Evolutionary conservation across 257 asterid species (phyloP), one percentile per base, ranked within the genome.

Genomic region (Anisodus acutangulus): DNA sequence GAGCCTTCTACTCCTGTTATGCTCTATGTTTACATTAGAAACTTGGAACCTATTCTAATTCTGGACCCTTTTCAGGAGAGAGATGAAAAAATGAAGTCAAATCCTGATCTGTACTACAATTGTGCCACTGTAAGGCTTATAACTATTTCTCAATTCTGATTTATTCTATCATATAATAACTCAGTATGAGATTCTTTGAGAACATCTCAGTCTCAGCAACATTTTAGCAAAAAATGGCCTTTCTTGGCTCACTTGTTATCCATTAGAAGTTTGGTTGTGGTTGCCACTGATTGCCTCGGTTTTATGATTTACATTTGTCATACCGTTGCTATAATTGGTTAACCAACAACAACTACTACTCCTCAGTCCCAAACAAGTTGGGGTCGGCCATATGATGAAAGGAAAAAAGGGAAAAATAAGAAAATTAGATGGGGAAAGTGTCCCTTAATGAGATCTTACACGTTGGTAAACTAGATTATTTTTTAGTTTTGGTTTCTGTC

Each of bases 61-160:
- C 57, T 69, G 66, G 81, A 55, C 82, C 60, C 82, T 51, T 88
- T 7, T 86, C 95, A 96, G 98, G 99, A 96, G 88, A 94, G 93
- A 85, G 99, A 96, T 86, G 95, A 90, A 74, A 91, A 90, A 86
- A 94, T 96, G 99, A 89, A 81, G 71, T 88, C 92, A 82, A 94
- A 89, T 80, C 99, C 99, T 78, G 99, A 94, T 87, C 95, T 96
- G 59, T 93, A 91, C 91, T 96, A 86, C 90, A 96, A 95, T 86
- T 89, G 92, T 87, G 99, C 99, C 62, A 93, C 90, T 84, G 99
- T 94, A 92, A 92, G 97, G 79, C 82, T 55, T 66, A 12, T 63
- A 10, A 78, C 49, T n/a, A 6, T 15, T 6, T 16, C 58, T 47
- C 70, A 8, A 35, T 51, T 51, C 63, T 68, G 54, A 57, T 67